Base-by-base conservation (phyloP, 306 rosid species). In the Vigna trinervia region DNA sequence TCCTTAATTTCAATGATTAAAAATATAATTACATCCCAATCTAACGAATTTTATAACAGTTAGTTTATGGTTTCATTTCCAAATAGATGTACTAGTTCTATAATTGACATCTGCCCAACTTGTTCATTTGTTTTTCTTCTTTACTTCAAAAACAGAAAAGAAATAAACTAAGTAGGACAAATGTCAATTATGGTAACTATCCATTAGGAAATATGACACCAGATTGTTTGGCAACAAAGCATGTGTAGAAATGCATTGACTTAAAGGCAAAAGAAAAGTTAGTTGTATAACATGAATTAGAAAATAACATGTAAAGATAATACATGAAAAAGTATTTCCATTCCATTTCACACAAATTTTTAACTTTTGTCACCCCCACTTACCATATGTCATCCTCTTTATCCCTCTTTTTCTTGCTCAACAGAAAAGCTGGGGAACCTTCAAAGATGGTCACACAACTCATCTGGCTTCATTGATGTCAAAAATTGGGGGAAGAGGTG, bases 241-340 rank as follows among this genome's bases (percentile, higher is more conserved):
- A 62, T 58, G 32, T 45, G 3, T 41, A 57, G 2, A 39, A 23
- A 83, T 38, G 73, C 68, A 46, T 53, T 12, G 68, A 62, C 47
- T 26, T 5, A n/a, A 26, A 32, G 23, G 30, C 13, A 36, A 66
- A 10, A 56, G 54, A 26, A 30, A 51, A 15, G 22, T 23, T 50
- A 52, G 45, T 0, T 43, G 64, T 12, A 36, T 59, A 58, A 36
- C 74, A 71, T 32, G 75, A 77, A 46, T 17, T 63, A 39, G n/a
- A 15, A 73, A 15, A 73, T 67, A 67, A 17, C 20, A 77, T 34
- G 46, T 28, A 30, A 68, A 76, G 46, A 65, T 12, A 26, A 39
- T 43, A 77, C 78, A 76, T 70, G 46, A 48, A 84, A 75, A 53
- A n/a, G 62, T 48, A 65, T 58, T 74, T 69, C 15, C 58, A 56